phyloP scores from a whole-genome alignment of 495 filamentous ascomycete species.

The Aspergillus asperescens region DNA sequence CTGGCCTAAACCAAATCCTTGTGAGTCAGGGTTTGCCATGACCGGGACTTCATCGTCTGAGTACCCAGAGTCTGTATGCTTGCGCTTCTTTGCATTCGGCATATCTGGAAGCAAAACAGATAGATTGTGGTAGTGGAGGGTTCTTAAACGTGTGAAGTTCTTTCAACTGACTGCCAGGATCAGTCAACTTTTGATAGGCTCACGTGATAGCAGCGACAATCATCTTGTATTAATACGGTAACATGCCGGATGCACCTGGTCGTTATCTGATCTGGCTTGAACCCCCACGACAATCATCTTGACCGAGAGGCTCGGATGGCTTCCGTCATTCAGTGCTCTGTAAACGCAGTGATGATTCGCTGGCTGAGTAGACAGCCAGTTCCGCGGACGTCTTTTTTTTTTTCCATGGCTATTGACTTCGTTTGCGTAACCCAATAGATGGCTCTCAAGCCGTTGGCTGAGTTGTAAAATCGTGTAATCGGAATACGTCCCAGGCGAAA shows the following conservation, averaged over 20 bases:
- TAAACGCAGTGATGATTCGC: not conserved
- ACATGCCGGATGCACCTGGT: not conserved
- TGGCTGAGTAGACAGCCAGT: not conserved
- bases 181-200: constrained; percentile 3
- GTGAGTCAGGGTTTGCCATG: constrained; percentile 5
- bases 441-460: not conserved
- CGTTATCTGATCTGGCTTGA: constrained; percentile 3
- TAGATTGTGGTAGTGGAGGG: not conserved
- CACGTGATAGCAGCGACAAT: constrained; percentile 7
- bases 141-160: not conserved
- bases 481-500: constrained; percentile 3
- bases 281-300: not conserved
- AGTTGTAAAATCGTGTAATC: constrained; percentile 5
- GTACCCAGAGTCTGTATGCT: constrained; percentile 23
- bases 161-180: constrained; percentile 1
- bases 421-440: not conserved
- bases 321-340: not conserved
- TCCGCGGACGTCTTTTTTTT: constrained; percentile 3
- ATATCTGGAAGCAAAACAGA: constrained; percentile 13
- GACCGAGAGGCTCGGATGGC: not conserved
- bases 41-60: constrained; percentile 26
- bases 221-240: not conserved
- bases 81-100: constrained; percentile 30
- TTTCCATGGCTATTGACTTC: not conserved
- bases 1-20: constrained; percentile 29